phyloP scores from a whole-genome alignment of 345 rosid genomes.

The Diplotaxis tenuifolia region DNA sequence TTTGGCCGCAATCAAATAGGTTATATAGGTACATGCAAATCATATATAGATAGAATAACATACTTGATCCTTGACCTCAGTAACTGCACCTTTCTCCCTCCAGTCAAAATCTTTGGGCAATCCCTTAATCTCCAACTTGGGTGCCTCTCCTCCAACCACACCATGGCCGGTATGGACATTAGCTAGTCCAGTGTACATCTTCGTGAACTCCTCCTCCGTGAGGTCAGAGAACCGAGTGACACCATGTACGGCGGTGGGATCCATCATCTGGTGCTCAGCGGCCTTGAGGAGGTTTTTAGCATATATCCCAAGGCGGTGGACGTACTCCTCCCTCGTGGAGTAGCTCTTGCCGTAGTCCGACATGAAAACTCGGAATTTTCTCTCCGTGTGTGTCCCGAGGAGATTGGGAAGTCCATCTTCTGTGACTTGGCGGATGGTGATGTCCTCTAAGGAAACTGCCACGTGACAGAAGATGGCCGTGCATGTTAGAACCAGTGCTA shows the following conservation, averaged over 20 bases:
- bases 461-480: constrained; percentile 12
- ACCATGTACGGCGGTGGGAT: constrained; percentile 77
- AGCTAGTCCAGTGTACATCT: constrained; percentile 54
- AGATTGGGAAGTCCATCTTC: constrained; percentile 26
- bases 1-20: neutral
- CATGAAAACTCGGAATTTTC: constrained; percentile 55
- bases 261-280: constrained; percentile 72
- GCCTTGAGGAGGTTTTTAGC: constrained; percentile 68
- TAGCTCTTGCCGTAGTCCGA: constrained; percentile 56
- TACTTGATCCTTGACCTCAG: constrained; percentile 86
- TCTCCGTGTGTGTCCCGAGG: constrained; percentile 47
- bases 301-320: constrained; percentile 67
- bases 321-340: constrained; percentile 58
- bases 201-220: constrained; percentile 71
- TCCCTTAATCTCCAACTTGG: constrained; percentile 41
- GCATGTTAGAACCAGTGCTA: constrained; percentile 27
- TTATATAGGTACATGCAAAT: neutral
- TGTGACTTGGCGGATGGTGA: constrained; percentile 52
- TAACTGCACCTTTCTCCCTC: constrained; percentile 87
- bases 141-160: constrained; percentile 16
- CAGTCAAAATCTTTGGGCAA: constrained; percentile 81
- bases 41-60: neutral
- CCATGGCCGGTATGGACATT: constrained; percentile 17
- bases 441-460: constrained; percentile 27
- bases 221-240: constrained; percentile 79